Conservation (phyloP, 2,329 filamentous ascomycete genomes). For the Chaetoscypha palmicola region DNA sequence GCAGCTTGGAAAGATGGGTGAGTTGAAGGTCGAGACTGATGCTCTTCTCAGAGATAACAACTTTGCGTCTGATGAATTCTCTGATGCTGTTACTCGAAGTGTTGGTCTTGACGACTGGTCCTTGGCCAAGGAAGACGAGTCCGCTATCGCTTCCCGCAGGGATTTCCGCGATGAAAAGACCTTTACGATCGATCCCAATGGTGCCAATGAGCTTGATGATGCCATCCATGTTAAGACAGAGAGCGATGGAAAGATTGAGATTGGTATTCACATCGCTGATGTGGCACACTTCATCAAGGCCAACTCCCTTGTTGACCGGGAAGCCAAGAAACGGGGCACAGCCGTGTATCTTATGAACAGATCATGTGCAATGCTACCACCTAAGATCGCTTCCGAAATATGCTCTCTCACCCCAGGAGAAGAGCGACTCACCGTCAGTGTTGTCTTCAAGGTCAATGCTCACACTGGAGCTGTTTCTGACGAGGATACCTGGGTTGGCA, state of each 20-base stretch:
- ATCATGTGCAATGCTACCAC: slow-evolving; percentile 77
- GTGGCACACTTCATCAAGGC: slow-evolving; percentile 95
- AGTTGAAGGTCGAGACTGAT: slow-evolving; percentile 96
- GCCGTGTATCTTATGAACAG: slow-evolving; percentile 89
- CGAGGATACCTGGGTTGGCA: slow-evolving; percentile 88
- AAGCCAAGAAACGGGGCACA: slow-evolving; percentile 96
- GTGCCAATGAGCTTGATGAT: slow-evolving; percentile 81
- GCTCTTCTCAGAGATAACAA: slow-evolving; percentile 97
- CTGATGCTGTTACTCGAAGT: slow-evolving; percentile 88
- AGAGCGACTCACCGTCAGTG: slow-evolving; percentile 84
- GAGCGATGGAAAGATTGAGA: slow-evolving; percentile 78
- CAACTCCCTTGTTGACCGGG: slow-evolving; percentile 90
- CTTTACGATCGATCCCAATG: slow-evolving; percentile 89
- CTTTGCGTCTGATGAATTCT: slow-evolving; percentile 95
- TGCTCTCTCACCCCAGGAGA: slow-evolving; percentile 83
- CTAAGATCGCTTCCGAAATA: slow-evolving; percentile 76
- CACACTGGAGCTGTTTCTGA: slow-evolving; percentile 72
- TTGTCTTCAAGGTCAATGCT: slow-evolving; percentile 85
- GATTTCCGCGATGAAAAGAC: slow-evolving; percentile 85
- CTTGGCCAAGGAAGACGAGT: slow-evolving; percentile 73
- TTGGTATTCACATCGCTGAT: slow-evolving; percentile 92
- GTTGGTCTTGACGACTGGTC: slow-evolving; percentile 91
- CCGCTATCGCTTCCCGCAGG: slow-evolving; percentile 64
- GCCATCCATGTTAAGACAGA: slow-evolving; percentile 86
- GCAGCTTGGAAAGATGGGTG: slow-evolving; percentile 93